Evolutionary conservation across 331 rosid species (phyloP), one percentile per base, ranked within the genome.

Genomic region (Acacia pycnantha): DNA sequence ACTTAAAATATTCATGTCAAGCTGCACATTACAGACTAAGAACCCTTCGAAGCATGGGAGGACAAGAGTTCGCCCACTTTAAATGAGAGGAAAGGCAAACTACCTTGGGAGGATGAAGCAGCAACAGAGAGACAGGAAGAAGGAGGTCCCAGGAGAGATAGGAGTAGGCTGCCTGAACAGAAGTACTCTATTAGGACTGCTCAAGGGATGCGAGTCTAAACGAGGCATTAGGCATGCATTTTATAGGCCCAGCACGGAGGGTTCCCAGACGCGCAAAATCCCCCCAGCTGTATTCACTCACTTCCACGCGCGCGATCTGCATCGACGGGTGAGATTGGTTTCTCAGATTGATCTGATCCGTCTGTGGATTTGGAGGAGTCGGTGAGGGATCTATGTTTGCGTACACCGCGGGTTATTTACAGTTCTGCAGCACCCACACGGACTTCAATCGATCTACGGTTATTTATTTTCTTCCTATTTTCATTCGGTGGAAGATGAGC

Each of bases 181-280:
- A 18, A 15, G 12, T 67, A 76, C 47, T 58, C 78, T 47, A 15
- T 53, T 18, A 71, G n/a, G 68, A 47, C 81, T 79, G 79, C 81
- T 61, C 81, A 84, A 87, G 88, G 81, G 11, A 29, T 85, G 83
- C 76, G 86, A 87, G 79, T 79, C 8, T 35, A 22, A 67, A 72
- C 10, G 1, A 7, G 2, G 18, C 29, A 27, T 22, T 29, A 15
- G 1, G 81, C 48, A 22, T 16, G 73, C 5, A 77, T 87, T 82
- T 51, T 87, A 87, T 87, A 87, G 90, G 53, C 44, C 18, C 62
- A 75, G 1, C 79, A 24, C 64, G 70, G 24, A 8, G 11, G 10
- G 31, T 37, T 37, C 0, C 6, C 2, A 58, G 37, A 72, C 72
- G 69, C 86, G 22, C 59, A 35, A 59, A 79, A 13, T 21, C 70